Conservation (phyloP, 495 filamentous ascomycete species). For the Xylaria bambusicola region DNA sequence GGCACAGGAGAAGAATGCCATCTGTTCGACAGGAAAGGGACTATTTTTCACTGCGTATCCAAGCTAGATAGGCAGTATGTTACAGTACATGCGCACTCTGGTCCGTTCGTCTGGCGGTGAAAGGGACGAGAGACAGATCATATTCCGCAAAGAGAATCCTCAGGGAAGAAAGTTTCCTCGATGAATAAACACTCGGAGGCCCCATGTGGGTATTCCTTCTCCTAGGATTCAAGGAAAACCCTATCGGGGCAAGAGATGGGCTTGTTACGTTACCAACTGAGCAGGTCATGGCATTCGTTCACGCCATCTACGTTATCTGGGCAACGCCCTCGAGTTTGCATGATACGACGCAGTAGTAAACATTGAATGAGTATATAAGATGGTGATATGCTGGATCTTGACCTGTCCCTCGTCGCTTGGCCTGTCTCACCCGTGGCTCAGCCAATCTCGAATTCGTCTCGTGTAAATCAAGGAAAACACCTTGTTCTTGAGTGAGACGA, state of each 20-base stretch:
- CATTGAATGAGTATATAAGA: constrained; percentile 5
- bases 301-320: background rate
- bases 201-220: background rate
- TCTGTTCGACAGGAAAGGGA: no score
- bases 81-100: background rate
- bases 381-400: background rate
- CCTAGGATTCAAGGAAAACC: background rate
- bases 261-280: background rate
- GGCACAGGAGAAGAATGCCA: no score
- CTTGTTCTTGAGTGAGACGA: background rate
- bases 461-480: background rate
- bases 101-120: constrained; percentile 6
- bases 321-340: background rate
- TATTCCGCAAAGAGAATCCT: background rate
- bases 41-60: no score
- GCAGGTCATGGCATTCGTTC: background rate
- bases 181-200: background rate
- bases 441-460: background rate
- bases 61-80: no score
- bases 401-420: background rate
- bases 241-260: background rate
- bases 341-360: background rate
- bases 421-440: background rate
- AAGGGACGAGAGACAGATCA: background rate
- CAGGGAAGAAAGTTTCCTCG: background rate